phyloP scores from a whole-genome alignment of 306 rosid species.

The Purshia tridentata region DNA sequence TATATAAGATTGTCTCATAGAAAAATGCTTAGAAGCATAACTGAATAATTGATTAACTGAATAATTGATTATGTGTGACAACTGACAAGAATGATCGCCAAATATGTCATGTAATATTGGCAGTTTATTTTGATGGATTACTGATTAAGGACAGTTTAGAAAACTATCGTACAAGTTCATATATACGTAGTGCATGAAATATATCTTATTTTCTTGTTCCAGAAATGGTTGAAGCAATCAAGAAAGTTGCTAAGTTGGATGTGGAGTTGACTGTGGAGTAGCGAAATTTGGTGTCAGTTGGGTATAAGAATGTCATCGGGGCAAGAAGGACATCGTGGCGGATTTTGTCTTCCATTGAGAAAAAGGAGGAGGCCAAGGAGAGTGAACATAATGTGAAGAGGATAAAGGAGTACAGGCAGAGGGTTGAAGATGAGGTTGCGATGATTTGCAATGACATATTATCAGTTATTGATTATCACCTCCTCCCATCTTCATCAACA shows the following conservation, averaged over 20 bases:
- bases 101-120: not conserved
- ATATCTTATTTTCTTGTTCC: conserved; percentile 7
- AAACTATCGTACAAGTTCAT: not conserved
- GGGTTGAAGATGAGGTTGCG: conserved; percentile 44
- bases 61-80: not conserved
- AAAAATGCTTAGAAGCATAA: too few species aligned
- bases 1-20: too few species aligned
- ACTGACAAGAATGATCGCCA: not conserved
- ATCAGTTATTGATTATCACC: conserved; percentile 39
- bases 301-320: conserved; percentile 47
- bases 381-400: conserved; percentile 37
- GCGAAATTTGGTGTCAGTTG: conserved; percentile 39
- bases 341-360: conserved; percentile 46
- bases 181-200: not conserved
- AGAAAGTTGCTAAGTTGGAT: conserved; percentile 38
- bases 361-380: conserved; percentile 41
- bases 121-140: not conserved
- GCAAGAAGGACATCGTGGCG: conserved; percentile 50
- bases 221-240: conserved; percentile 52
- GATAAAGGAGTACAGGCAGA: conserved; percentile 37
- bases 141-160: not conserved
- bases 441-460: conserved; percentile 41
- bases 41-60: too few species aligned
- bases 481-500: conserved; percentile 41
- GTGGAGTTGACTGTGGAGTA: conserved; percentile 50